Evolutionary conservation across 2,329 filamentous ascomycete genomes (phyloP).

Genomic region (Beauveria sp.): DNA sequence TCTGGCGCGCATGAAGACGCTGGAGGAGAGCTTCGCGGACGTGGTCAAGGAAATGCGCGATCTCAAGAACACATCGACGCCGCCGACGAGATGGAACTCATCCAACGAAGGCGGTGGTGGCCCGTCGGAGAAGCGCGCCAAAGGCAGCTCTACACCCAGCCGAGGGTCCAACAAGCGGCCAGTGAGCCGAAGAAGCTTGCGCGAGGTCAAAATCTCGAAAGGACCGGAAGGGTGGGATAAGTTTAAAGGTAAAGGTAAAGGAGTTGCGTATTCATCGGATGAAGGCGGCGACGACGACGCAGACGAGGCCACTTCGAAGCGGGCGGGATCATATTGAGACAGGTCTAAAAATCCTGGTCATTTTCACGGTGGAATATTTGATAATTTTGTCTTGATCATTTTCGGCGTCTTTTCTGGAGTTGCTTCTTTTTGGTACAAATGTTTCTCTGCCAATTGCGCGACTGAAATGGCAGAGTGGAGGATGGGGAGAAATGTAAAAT

Average conservation of each 20-base stretch:
- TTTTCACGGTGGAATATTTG: neutral
- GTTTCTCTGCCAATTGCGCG: neutral
- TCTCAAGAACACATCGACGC: conserved; percentile 41
- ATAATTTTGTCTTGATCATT: neutral
- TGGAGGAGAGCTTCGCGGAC: conserved; percentile 85
- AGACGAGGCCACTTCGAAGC: conserved; percentile 22
- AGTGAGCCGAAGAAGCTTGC: conserved; percentile 34
- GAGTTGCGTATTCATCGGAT: conserved; percentile 30
- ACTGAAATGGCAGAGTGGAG: neutral
- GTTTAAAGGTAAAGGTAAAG: conserved; percentile 38
- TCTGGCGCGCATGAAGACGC: conserved; percentile 81
- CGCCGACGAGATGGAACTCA: conserved; percentile 44
- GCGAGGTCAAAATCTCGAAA: conserved; percentile 26
- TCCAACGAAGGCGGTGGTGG: conserved; percentile 31
- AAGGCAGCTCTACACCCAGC: conserved; percentile 18
- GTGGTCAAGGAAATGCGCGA: conserved; percentile 75
- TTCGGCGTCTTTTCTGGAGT: neutral
- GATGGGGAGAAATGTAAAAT: neutral
- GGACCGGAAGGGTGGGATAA: conserved; percentile 25
- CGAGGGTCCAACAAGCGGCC: conserved; percentile 22
- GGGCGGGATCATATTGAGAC: conserved; percentile 36
- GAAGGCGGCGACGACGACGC: conserved; percentile 26
- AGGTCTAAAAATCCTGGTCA: neutral
- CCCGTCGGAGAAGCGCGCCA: conserved; percentile 24
- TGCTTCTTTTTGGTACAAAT: neutral